Evolutionary conservation across 371 early-diverging fungal genomes (phyloP), one percentile per base, ranked within the genome.

Genomic region (Rhizopus arrhizus): DNA sequence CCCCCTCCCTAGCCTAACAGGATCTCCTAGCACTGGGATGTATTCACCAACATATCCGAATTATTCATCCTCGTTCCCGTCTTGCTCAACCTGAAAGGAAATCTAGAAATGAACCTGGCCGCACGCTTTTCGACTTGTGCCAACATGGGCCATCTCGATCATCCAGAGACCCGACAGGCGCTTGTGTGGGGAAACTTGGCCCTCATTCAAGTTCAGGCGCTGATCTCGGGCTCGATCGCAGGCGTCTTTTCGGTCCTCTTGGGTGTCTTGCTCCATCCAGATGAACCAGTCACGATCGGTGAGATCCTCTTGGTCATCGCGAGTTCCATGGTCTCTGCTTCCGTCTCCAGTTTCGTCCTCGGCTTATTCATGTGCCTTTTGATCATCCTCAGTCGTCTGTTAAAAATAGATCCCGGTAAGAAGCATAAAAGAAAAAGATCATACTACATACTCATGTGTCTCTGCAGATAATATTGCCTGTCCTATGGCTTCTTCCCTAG

Each of bases 101-200:
- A 94, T 75, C 82, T 93, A 22, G 94, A 94, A 71, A 90, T 93
- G 86, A 95, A 91, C 62, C 81, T 94, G 56, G 89, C 93, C 3
- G 86, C 94, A 22, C 78, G 95, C 4, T 74, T 94, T 31, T 90
- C 93, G 5, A 94, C 95, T 3, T 85, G 83, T 77, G 87, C 90
- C 4, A 87, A 89, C 59, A 73, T 89, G 72, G 89, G 89, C 5
- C 74, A 83, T 50, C 66, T 89, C 48, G 87, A 89, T 66, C 58
- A 75, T 59, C 76, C 77, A 1, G 65, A 65, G 22, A 74, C 75
- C 1, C 62, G 85, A 41, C 77, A 78, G 29, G 56, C 74, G 6
- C 72, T 89, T 5, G 76, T 91, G 35, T 73, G 73, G 60, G 89
- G 91, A 22, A 91, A 92, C 43, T 57, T 91, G 60, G 83, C 85